These are phyloP conservation scores for Fusarium bactridioides DNA, from an alignment of 2,329 filamentous ascomycete genomes.

Conservation along the genomic window DNA sequence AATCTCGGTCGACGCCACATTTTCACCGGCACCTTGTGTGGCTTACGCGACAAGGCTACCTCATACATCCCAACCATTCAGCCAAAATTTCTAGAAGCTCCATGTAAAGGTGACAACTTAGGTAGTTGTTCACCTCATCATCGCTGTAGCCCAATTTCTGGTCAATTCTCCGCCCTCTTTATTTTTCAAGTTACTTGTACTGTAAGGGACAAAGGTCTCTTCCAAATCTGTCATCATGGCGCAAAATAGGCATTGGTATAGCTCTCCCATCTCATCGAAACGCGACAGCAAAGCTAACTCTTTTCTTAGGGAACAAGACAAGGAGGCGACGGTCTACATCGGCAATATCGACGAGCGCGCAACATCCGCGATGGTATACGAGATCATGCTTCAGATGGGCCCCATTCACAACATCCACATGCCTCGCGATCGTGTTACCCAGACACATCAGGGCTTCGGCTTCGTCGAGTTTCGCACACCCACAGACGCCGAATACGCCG, in stretches of 20 bases:
- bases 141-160: not conserved
- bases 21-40: not conserved
- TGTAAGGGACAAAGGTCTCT: conserved; percentile 3
- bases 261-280: not conserved
- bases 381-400: conserved; percentile 97
- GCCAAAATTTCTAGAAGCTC: conserved; percentile 41
- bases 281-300: conserved; percentile 22
- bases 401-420: conserved; percentile 98
- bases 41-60: conserved; percentile 25
- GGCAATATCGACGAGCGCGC: conserved; percentile 98
- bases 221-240: conserved; percentile 62
- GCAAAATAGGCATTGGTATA: conserved; percentile 77
- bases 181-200: not conserved
- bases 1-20: conserved; percentile 43
- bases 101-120: conserved; percentile 7
- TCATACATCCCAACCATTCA: conserved; percentile 21
- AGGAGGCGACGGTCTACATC: conserved; percentile 97
- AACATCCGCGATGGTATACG: conserved; percentile 89
- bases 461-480: conserved; percentile 98
- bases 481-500: conserved; percentile 95
- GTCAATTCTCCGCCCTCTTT: not conserved
- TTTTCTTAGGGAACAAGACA: conserved; percentile 88
- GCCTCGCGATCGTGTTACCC: conserved; percentile 96
- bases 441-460: conserved; percentile 96
- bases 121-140: conserved; percentile 7